These are phyloP conservation scores for Annulohypoxylon nitens DNA, from an alignment of 495 filamentous ascomycete genomes.

Conservation along the genomic window DNA sequence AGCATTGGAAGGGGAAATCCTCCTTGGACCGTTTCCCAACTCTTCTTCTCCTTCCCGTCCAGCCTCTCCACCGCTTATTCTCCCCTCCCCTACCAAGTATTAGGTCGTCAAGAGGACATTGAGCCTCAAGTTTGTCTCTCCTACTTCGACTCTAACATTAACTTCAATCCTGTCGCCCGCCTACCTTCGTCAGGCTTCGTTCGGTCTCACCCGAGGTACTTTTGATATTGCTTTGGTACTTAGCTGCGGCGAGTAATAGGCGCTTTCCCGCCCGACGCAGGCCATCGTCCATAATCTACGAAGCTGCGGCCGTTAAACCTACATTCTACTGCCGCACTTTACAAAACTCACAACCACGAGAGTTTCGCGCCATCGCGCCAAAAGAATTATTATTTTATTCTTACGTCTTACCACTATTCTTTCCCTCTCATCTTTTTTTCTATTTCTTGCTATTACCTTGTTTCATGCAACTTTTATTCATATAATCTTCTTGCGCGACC, in stretches of 20 bases:
- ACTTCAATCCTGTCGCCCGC: constrained; percentile 5
- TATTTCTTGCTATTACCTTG: neutral
- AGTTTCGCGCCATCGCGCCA: constrained; percentile 14
- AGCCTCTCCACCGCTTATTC: constrained; percentile 52
- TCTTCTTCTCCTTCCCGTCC: constrained; percentile 52
- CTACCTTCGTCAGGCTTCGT: constrained; percentile 8
- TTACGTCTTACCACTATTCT: constrained; percentile 2
- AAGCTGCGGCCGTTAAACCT: constrained; percentile 33
- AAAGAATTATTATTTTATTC: neutral
- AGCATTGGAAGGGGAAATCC: constrained; percentile 52
- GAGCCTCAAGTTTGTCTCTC: constrained; percentile 31
- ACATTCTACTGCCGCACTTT: constrained; percentile 1
- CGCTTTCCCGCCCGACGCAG: constrained; percentile 25
- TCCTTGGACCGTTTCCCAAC: constrained; percentile 52
- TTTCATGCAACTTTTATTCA: constrained; percentile 19
- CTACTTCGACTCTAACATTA: constrained; percentile 12
- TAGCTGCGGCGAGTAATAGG: constrained; percentile 34
- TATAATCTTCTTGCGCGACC: constrained; percentile 28
- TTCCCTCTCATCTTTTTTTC: neutral
- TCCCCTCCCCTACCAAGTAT: constrained; percentile 38
- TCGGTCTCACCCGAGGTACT: constrained; percentile 14
- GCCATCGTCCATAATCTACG: constrained; percentile 25
- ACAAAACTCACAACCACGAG: neutral
- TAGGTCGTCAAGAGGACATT: constrained; percentile 30
- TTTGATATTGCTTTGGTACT: constrained; percentile 39